Evolutionary conservation across 164 flowering plant species (phyloP).

Genomic region (Paratinospora sagittata): DNA sequence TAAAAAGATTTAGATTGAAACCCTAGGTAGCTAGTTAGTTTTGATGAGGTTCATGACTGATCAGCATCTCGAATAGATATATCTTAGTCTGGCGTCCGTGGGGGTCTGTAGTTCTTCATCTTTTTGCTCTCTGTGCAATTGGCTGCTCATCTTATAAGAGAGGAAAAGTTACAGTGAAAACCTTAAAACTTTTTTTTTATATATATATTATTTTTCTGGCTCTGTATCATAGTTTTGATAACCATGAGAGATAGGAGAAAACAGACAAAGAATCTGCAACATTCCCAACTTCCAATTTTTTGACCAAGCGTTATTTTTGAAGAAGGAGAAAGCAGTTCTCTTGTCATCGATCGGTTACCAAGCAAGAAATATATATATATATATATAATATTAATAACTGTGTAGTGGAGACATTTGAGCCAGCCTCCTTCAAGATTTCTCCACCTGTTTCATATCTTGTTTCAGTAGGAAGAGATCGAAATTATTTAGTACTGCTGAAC

Average conservation of each 20-base stretch:
- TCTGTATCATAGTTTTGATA: background rate
- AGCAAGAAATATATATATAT: too few species aligned
- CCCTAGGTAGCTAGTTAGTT: background rate
- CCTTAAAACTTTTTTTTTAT: constrained; percentile 1
- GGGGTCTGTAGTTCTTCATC: background rate
- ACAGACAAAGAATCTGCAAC: constrained; percentile 1
- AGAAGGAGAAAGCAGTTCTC: background rate
- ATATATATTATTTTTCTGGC: background rate
- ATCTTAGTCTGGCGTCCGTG: background rate
- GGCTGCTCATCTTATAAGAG: background rate
- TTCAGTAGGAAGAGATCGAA: too few species aligned
- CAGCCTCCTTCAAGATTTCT: too few species aligned
- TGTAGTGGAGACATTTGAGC: too few species aligned
- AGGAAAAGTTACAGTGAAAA: background rate
- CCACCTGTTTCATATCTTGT: too few species aligned
- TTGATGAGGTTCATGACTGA: background rate
- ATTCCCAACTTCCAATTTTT: constrained; percentile 1
- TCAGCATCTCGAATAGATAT: background rate
- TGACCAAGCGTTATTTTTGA: constrained; percentile 3
- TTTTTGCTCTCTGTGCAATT: background rate
- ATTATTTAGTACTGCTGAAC: too few species aligned
- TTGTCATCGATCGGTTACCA: constrained; percentile 8
- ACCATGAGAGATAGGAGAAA: background rate
- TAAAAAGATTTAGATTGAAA: background rate
- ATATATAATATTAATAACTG: too few species aligned